Evolutionary conservation across 116 monocot species (phyloP), one percentile per base, ranked within the genome.

Genomic region (Zostera marina): DNA sequence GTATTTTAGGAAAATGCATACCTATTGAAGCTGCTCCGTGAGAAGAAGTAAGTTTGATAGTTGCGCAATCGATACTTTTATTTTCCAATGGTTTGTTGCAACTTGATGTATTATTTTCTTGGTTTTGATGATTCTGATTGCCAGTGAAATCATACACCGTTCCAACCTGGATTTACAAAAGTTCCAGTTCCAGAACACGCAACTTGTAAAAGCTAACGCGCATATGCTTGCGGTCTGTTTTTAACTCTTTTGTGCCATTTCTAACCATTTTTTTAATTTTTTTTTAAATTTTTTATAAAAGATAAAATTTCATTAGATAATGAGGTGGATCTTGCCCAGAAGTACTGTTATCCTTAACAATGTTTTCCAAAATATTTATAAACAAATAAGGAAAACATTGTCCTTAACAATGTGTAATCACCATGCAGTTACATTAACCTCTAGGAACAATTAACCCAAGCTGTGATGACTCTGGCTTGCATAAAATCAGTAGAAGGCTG

Each of bases 121-220:
- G 1, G 11, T 22, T 17, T 0, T 12, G 7, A 23, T 26, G 3
- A 4, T 25, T 54, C 23, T 7, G 22, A 55, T 32, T 52, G 12
- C 9, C 54, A 55, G 54, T 55, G 25, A 55, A 55, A 32, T 55
- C 26, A 71, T 80, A 40, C 64, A 80, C 46, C 16, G 65, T 22
- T 73, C 60, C 67, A 72, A 72, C 3, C 49, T 26, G 17, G 85
- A 85, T 5, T 44, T 81, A 47, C 72, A 81, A 41, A 69, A 70
- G 38, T 17, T 42, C 43, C 70, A 62, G 45, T 77, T 70, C 42
- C 81, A 85, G 61, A 85, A 80, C 44, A 58, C 63, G 72, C 77
- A 80, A 51, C 77, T 85, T 54, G 81, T 74, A 32, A 72, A 77
- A 65, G 64, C 75, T 15, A 74, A 85, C 52, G 72, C 85, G 24